phyloP scores from a whole-genome alignment of 169 alveolate genomes.

The Plasmodium vinckei region DNA sequence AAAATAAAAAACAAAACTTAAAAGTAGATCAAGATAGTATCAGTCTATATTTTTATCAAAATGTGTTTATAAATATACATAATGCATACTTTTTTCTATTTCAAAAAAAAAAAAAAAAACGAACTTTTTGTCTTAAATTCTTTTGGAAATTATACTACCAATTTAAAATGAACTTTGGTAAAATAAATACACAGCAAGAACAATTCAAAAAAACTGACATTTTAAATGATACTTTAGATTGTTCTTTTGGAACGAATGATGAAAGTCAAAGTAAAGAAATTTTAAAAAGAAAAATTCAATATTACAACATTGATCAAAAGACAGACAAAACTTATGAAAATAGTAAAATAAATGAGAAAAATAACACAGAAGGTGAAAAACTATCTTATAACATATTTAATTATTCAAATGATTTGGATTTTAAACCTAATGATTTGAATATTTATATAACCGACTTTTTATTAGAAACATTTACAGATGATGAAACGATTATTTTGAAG shows the following conservation, averaged over 20 bases:
- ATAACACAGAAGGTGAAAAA: not conserved
- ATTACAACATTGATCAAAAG: too few relatives aligned
- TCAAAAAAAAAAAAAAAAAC: conserved; percentile 51
- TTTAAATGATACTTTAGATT: not conserved
- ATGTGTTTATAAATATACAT: conserved; percentile 46
- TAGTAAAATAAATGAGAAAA: not conserved
- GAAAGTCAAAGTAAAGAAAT: not conserved
- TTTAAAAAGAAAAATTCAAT: too few relatives aligned
- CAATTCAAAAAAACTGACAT: not conserved
- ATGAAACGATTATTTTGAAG: conserved; percentile 16
- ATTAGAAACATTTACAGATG: conserved; percentile 2
- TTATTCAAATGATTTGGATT: conserved; percentile 44
- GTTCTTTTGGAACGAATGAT: not conserved
- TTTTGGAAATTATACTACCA: conserved; percentile 56
- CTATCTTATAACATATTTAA: conserved; percentile 24
- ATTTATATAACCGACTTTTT: conserved; percentile 42
- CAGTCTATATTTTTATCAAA: conserved; percentile 26
- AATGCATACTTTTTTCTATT: conserved; percentile 39
- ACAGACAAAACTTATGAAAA: not conserved
- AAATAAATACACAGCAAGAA: not conserved
- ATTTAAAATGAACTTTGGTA: conserved; percentile 30
- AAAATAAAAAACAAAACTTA: not conserved
- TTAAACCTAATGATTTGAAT: conserved; percentile 35
- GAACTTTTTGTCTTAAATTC: conserved; percentile 43
- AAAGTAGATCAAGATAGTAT: not conserved